Evolutionary conservation across 805 yeast genomes (phyloP).

Genomic region (Cephaloascus fragrans): DNA sequence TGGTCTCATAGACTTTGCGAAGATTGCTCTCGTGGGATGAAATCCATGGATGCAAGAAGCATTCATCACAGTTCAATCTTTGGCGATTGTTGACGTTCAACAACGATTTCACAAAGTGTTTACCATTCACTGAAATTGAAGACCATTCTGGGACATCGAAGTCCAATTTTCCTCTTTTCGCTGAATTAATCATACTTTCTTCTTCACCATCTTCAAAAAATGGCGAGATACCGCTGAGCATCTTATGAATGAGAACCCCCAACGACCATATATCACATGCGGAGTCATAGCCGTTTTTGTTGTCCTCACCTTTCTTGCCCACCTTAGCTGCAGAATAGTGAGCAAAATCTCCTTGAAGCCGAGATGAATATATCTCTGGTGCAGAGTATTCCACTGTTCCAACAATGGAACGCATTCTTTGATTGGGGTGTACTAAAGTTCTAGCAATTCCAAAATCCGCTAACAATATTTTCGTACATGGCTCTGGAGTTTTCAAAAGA

Average conservation of each 20-base stretch:
- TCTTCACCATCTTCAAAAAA: constrained; percentile 41
- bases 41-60: constrained; percentile 42
- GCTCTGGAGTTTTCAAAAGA: constrained; percentile 41
- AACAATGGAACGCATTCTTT: constrained; percentile 39
- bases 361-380: constrained; percentile 49
- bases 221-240: constrained; percentile 58
- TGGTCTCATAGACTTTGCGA: constrained; percentile 21
- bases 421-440: constrained; percentile 5
- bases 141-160: constrained; percentile 32
- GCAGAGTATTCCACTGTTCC: constrained; percentile 69
- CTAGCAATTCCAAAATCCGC: constrained; percentile 60
- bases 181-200: constrained; percentile 28
- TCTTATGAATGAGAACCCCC: constrained; percentile 49
- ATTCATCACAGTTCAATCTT: constrained; percentile 25
- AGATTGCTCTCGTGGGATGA: constrained; percentile 23
- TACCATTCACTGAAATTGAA: constrained; percentile 28
- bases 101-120: constrained; percentile 31
- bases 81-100: constrained; percentile 24
- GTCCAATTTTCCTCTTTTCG: constrained; percentile 27
- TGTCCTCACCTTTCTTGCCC: neutral
- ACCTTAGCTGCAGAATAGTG: constrained; percentile 3
- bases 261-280: constrained; percentile 67
- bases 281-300: constrained; percentile 31
- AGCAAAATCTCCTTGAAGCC: constrained; percentile 17
- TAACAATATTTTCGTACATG: constrained; percentile 41